Percentiles rank a stretch among this genome's conserved stretches.
Evolutionary conservation across 768 basidiomycete species (phyloP).

Genomic region (Serpula lacrymans): DNA sequence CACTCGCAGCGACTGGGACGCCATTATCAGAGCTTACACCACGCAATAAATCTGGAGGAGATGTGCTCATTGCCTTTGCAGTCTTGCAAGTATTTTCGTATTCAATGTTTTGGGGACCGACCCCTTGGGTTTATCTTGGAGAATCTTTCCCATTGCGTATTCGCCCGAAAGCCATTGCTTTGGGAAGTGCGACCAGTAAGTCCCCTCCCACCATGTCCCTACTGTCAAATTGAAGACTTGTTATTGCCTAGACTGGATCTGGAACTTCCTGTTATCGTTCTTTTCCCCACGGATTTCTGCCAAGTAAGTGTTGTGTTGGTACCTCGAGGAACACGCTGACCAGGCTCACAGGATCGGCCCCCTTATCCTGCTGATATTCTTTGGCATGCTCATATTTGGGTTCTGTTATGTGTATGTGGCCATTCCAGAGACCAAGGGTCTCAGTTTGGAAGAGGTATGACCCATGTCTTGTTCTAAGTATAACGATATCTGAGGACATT

Average conservation of each 20-base stretch:
- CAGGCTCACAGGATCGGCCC: slow-evolving; percentile 49
- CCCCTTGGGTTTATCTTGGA: slow-evolving; percentile 66
- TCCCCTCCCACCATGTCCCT: neutral
- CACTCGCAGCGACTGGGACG: slow-evolving; percentile 48
- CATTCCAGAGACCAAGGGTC: slow-evolving; percentile 74
- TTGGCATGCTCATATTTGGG: slow-evolving; percentile 64
- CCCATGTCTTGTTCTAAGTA: slow-evolving; percentile 1
- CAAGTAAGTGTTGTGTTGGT: slow-evolving; percentile 31
- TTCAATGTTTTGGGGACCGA: slow-evolving; percentile 70
- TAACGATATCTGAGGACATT: no score
- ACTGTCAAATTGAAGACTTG: neutral
- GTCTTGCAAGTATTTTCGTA: slow-evolving; percentile 68
- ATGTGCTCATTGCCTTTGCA: slow-evolving; percentile 66
- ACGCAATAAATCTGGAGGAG: slow-evolving; percentile 54
- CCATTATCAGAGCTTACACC: slow-evolving; percentile 40
- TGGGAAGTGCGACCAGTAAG: slow-evolving; percentile 52
- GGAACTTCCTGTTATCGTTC: slow-evolving; percentile 70
- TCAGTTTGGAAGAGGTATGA: slow-evolving; percentile 63
- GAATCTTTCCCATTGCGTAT: slow-evolving; percentile 76
- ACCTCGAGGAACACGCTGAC: neutral
- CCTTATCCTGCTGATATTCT: slow-evolving; percentile 69
- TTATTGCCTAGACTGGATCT: slow-evolving; percentile 49
- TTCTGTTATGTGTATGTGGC: slow-evolving; percentile 68
- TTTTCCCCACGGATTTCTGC: slow-evolving; percentile 61
- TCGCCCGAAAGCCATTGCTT: slow-evolving; percentile 65